Evolutionary conservation across 495 filamentous ascomycete genomes (phyloP), one percentile per base, ranked within the genome.

Genomic region (Ramalina intermedia): DNA sequence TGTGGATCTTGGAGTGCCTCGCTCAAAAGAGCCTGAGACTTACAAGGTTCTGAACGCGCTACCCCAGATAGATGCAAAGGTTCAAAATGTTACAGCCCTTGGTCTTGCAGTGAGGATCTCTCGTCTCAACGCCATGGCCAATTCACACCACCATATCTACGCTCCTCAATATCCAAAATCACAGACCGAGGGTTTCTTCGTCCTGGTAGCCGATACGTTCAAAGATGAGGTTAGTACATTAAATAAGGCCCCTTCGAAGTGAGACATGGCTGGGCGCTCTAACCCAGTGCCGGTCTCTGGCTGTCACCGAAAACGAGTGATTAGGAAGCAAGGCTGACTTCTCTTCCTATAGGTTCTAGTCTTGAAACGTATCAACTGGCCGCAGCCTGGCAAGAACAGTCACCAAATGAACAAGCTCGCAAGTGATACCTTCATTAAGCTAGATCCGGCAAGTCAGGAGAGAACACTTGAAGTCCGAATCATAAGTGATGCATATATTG

Each of bases 111-210:
- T 94, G 11, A 66, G 64, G 6, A 54, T 96, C 9, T 67, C 70
- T 12, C 76, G 91, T 0, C 66, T 75, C 43, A 96, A 96, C 65
- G 53, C 71, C 14, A 61, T 79, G 29, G 66, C 63, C 0, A 74
- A 78, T 54, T 63, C 71, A 14, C 81, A 84, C 17, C 81, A 72
- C 55, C 72, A 80, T 33, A 81, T 94, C 51, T 94, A 79, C 53
- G 85, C 91, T 0, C 90, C 91, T 8, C 72, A 74, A 4, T 96
- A 91, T 66, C 93, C 91, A 0, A 98, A 98, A 64, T 79, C 87
- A 20, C 91, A 98, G 62, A 88, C 84, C 0, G 91, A 98, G 63
- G 89, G 93, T 1, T 96, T 79, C 76, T 96, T 96, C 62, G 73
- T 90, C 6, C 50, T 96, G 37, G 71, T 94, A 1, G 73, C 76